These are phyloP conservation scores for Phytophthora ramorum DNA, from an alignment of 352 stramenopile genomes.

Conservation along the genomic window DNA sequence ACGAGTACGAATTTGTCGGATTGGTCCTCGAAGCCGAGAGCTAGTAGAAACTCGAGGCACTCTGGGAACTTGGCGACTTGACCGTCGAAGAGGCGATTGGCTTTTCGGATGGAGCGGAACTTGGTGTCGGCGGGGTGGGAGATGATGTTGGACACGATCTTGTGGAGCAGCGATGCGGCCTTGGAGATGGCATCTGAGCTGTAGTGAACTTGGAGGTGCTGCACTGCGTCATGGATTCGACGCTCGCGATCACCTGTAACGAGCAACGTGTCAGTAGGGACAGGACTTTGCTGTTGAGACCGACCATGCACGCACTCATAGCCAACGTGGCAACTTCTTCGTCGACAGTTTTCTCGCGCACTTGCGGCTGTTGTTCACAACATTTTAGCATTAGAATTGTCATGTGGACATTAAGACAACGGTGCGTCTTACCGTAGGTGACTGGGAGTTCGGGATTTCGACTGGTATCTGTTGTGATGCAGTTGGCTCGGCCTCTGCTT, in stretches of 20 bases:
- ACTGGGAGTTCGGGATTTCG: background rate
- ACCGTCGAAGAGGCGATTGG: slow-evolving; percentile 63
- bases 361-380: background rate
- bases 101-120: slow-evolving; percentile 72
- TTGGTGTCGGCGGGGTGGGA: slow-evolving; percentile 58
- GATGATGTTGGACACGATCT: slow-evolving; percentile 83
- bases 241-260: slow-evolving; percentile 62
- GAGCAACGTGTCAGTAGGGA: slow-evolving; percentile 5
- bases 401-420: background rate
- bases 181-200: slow-evolving; percentile 37
- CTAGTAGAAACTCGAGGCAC: slow-evolving; percentile 69
- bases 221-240: slow-evolving; percentile 54
- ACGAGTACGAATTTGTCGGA: slow-evolving; percentile 58
- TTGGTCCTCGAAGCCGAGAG: slow-evolving; percentile 75
- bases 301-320: slow-evolving; percentile 45
- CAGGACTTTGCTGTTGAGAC: background rate
- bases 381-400: background rate
- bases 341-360: slow-evolving; percentile 19
- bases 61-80: slow-evolving; percentile 59
- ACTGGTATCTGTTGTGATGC: background rate
- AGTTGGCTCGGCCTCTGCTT: background rate
- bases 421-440: slow-evolving; percentile 8
- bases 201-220: slow-evolving; percentile 45
- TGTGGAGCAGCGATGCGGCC: slow-evolving; percentile 57
- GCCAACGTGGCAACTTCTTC: slow-evolving; percentile 42